Evolutionary conservation across 371 early-diverging fungal genomes (phyloP).

Genomic region (Chytridium lagenaria): DNA sequence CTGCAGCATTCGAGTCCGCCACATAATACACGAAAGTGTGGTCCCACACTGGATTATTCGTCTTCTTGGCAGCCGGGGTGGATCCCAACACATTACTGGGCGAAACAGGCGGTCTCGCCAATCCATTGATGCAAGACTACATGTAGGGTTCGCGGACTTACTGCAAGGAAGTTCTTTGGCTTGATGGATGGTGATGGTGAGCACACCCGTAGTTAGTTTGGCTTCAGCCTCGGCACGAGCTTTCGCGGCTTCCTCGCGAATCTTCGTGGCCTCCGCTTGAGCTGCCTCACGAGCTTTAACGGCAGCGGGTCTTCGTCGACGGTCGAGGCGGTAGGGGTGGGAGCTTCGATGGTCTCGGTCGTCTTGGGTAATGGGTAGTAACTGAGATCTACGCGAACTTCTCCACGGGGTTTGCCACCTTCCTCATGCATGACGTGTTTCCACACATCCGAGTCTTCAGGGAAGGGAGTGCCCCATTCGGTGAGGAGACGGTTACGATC

Average conservation of each 20-base stretch:
- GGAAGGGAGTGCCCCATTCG: slow-evolving; percentile 53
- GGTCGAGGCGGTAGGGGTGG: not conserved
- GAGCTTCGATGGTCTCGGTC: not conserved
- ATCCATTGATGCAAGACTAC: not conserved
- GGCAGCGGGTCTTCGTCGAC: not conserved
- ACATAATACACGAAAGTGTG: slow-evolving; percentile 26
- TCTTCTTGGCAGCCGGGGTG: slow-evolving; percentile 43
- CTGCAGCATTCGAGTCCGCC: slow-evolving; percentile 10
- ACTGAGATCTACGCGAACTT: slow-evolving; percentile 46
- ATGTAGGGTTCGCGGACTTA: not conserved
- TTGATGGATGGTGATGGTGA: slow-evolving; percentile 77
- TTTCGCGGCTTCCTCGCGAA: not conserved
- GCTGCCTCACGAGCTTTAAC: not conserved
- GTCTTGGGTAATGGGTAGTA: slow-evolving; percentile 41
- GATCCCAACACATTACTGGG: slow-evolving; percentile 4
- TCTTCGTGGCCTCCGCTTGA: not conserved
- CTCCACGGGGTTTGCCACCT: slow-evolving; percentile 28
- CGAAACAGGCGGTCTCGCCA: not conserved
- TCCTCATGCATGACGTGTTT: slow-evolving; percentile 32
- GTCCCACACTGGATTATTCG: slow-evolving; percentile 55
- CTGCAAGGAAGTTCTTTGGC: slow-evolving; percentile 64
- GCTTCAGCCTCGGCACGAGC: slow-evolving; percentile 34
- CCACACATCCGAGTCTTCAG: slow-evolving; percentile 46
- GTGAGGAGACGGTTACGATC: slow-evolving; percentile 43
- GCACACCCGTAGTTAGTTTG: slow-evolving; percentile 77